These are phyloP conservation scores for Lepraria neglecta DNA, from an alignment of 495 filamentous ascomycete genomes.

Conservation along the genomic window DNA sequence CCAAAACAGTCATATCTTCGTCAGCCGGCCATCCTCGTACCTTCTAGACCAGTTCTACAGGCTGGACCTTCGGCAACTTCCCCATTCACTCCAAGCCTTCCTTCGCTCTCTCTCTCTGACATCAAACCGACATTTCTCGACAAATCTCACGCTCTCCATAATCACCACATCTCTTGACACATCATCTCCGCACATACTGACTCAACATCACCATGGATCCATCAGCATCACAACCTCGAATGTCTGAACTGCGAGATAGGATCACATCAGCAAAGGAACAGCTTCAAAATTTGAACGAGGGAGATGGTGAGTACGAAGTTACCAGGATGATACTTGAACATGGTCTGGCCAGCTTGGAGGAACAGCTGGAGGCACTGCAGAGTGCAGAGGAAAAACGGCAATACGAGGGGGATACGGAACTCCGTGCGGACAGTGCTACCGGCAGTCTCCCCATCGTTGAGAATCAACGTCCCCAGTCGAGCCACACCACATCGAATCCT, in stretches of 20 bases:
- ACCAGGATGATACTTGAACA: conserved; percentile 15
- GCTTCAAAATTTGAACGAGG: conserved; percentile 4
- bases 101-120: not conserved
- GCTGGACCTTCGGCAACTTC: not conserved
- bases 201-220: conserved; percentile 6
- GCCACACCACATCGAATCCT: conserved; percentile 3
- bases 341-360: conserved; percentile 15
- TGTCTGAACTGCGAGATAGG: not conserved
- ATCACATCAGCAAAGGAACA: conserved; percentile 10
- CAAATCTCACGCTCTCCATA: not conserved
- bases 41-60: not conserved
- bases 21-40: not conserved
- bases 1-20: not conserved
- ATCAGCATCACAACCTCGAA: not conserved
- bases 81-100: not conserved
- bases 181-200: not conserved
- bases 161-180: not conserved
- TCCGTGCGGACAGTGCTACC: not conserved
- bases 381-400: conserved; percentile 6
- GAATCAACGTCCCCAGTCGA: conserved; percentile 13
- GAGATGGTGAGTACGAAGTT: not conserved
- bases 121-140: not conserved
- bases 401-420: conserved; percentile 2
- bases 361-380: conserved; percentile 5
- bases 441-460: conserved; percentile 7